Evolutionary conservation across 441 rosid species (phyloP).

Genomic region (Aleurites moluccanus): DNA sequence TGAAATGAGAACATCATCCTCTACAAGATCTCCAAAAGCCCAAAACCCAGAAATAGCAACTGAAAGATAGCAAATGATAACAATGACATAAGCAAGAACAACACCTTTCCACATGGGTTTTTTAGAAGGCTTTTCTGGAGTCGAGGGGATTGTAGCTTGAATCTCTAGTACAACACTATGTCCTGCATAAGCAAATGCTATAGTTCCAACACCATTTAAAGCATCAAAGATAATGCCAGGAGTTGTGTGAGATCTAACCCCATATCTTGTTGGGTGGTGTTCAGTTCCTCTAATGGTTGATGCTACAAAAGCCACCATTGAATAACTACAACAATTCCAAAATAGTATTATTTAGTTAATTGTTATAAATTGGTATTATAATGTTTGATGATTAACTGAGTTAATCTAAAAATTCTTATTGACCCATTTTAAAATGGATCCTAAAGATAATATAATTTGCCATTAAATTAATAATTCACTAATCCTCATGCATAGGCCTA

Average conservation of each 20-base stretch:
- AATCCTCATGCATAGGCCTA: no score
- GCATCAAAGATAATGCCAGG: conserved; percentile 40
- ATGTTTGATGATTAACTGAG: no score
- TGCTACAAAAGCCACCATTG: conserved; percentile 12
- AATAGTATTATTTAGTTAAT: not conserved
- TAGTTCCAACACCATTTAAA: conserved; percentile 45
- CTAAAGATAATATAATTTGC: no score
- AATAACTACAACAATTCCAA: not conserved
- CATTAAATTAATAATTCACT: no score
- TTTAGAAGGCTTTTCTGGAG: conserved; percentile 71
- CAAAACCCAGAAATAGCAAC: conserved; percentile 64
- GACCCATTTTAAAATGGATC: no score
- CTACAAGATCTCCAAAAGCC: conserved; percentile 53
- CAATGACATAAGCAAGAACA: conserved; percentile 54
- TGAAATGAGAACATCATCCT: conserved; percentile 62
- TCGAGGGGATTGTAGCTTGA: conserved; percentile 82
- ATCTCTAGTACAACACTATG: conserved; percentile 80
- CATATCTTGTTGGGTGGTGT: conserved; percentile 2
- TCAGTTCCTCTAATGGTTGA: not conserved
- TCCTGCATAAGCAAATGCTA: conserved; percentile 79
- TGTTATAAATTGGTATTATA: not conserved
- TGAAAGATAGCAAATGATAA: conserved; percentile 73
- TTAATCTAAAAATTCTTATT: no score
- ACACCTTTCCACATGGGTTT: conserved; percentile 80
- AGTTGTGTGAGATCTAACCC: conserved; percentile 7